Conservation (phyloP, 2,329 filamentous ascomycete genomes). For the Amauroascus niger region DNA sequence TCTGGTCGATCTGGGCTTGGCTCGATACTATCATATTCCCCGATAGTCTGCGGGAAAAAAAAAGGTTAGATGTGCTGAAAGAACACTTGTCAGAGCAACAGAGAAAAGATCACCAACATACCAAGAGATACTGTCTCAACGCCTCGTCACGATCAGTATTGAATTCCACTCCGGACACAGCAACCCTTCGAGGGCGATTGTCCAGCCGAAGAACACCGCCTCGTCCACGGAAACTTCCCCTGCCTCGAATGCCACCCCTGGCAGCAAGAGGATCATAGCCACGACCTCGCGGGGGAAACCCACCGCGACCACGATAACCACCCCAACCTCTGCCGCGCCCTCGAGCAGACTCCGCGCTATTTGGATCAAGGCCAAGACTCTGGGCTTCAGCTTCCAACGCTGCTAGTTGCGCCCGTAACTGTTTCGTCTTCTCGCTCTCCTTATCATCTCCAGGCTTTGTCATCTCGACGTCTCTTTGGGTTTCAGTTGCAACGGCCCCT, state of each 20-base stretch:
- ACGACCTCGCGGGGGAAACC: slow-evolving; percentile 24
- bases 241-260: slow-evolving; percentile 36
- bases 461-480: slow-evolving; percentile 11
- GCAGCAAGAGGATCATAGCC: slow-evolving; percentile 33
- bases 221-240: slow-evolving; percentile 33
- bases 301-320: slow-evolving; percentile 28
- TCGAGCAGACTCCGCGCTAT: slow-evolving; percentile 22
- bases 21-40: slow-evolving; percentile 40
- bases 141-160: slow-evolving; percentile 46
- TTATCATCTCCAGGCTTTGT: slow-evolving; percentile 25
- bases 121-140: slow-evolving; percentile 47
- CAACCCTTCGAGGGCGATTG: slow-evolving; percentile 48
- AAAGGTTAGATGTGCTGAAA: background rate
- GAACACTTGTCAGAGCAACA: background rate
- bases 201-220: slow-evolving; percentile 49
- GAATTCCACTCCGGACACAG: slow-evolving; percentile 41
- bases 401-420: slow-evolving; percentile 46
- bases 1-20: slow-evolving; percentile 32
- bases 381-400: slow-evolving; percentile 48
- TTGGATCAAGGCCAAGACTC: slow-evolving; percentile 44
- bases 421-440: slow-evolving; percentile 41
- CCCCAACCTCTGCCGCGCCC: slow-evolving; percentile 24
- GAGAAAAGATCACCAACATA: slow-evolving; percentile 22
- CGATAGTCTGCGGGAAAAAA: slow-evolving; percentile 36
- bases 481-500: slow-evolving; percentile 22